Conservation (phyloP, 306 rosid genomes). For the Purshia tridentata region DNA sequence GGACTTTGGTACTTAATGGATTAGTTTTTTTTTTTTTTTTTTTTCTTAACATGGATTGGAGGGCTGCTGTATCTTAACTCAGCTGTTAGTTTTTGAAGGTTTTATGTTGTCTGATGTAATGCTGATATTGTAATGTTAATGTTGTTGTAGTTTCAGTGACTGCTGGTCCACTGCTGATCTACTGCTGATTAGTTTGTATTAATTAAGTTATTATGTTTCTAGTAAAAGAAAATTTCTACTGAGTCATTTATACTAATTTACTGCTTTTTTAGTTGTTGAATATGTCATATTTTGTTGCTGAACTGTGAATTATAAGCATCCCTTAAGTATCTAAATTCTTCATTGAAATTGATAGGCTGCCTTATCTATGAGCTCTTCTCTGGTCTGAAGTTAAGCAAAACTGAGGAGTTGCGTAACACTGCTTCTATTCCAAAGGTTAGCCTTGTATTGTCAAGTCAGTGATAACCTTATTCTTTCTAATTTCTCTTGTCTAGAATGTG, state of each 20-base stretch:
- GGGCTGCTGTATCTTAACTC: neutral
- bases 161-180: neutral
- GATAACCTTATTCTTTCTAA: conserved; percentile 6
- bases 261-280: conserved; percentile 17
- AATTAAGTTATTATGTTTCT: neutral
- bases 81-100: conserved; percentile 3
- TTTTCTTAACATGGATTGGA: neutral
- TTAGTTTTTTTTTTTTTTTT: neutral
- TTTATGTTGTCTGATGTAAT: neutral
- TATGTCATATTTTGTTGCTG: conserved; percentile 6
- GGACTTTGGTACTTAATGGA: neutral
- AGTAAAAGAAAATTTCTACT: neutral
- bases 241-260: neutral
- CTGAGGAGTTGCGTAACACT: conserved; percentile 93
- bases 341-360: conserved; percentile 61
- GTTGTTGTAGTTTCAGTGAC: neutral
- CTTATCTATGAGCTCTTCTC: conserved; percentile 93
- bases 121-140: neutral
- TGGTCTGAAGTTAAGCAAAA: conserved; percentile 75
- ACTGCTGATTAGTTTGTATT: conserved; percentile 6
- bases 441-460: conserved; percentile 16
- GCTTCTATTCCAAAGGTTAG: conserved; percentile 89
- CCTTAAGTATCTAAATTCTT: conserved; percentile 20
- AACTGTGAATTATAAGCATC: conserved; percentile 1
- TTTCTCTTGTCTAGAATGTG: conserved; percentile 7